A percentile compares a stretch with the other conserved stretches of the same genome.
These are phyloP conservation scores for Fusarium nematophilum DNA, from an alignment of 2,329 filamentous ascomycete species.

Conservation along the genomic window DNA sequence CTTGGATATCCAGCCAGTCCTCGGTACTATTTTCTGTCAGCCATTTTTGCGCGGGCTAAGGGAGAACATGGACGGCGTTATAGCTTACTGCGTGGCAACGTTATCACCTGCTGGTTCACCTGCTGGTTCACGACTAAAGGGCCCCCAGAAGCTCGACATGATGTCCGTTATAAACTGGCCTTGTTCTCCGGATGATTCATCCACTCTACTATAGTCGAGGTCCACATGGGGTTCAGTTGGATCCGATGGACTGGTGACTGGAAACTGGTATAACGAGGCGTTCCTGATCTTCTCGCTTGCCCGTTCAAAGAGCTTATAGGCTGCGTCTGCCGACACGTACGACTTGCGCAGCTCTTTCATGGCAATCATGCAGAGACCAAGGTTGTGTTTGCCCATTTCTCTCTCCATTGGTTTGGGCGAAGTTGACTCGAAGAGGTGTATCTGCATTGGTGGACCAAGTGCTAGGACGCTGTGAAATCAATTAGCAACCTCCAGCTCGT, in stretches of 20 bases:
- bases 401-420: not conserved
- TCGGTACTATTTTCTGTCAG: too few relatives aligned
- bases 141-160: not conserved
- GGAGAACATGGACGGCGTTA: too few relatives aligned
- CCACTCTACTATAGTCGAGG: not conserved
- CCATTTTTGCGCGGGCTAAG: too few relatives aligned
- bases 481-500: too few relatives aligned
- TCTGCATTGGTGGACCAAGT: constrained; percentile 12
- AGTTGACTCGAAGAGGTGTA: constrained; percentile 9
- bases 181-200: constrained; percentile 1
- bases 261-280: not conserved
- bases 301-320: constrained; percentile 11
- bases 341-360: constrained; percentile 17
- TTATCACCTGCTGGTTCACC: too few relatives aligned
- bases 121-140: not conserved
- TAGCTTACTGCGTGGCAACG: too few relatives aligned
- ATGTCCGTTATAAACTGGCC: not conserved
- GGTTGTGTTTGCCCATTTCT: constrained; percentile 11
- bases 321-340: constrained; percentile 17
- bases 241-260: not conserved
- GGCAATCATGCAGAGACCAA: constrained; percentile 16
- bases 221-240: not conserved
- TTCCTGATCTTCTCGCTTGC: constrained; percentile 15
- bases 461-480: not conserved
- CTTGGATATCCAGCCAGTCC: too few relatives aligned